phyloP scores from a whole-genome alignment of 495 filamentous ascomycete genomes.

The Aspergillus incahuasiensis region DNA sequence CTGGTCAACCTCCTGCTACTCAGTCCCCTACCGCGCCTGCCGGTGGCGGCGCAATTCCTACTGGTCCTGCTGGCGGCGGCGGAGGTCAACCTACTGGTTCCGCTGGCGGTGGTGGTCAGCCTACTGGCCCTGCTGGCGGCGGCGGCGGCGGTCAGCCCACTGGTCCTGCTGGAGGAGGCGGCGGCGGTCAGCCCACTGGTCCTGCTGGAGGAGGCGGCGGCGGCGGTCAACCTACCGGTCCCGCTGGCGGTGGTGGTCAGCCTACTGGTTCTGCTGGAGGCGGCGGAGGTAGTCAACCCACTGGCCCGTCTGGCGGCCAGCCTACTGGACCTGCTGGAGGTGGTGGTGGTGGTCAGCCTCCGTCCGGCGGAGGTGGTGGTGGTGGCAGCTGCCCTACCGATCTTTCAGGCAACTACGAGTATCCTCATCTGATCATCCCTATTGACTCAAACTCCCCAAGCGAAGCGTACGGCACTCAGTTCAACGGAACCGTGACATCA shows the following conservation, averaged over 20 bases:
- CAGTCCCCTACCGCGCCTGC: background rate
- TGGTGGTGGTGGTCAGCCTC: background rate
- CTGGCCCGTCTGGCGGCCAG: background rate
- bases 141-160: background rate
- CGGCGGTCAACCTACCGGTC: background rate
- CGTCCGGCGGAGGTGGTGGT: conserved; percentile 3
- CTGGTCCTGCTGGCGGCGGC: background rate
- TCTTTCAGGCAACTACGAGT: conserved; percentile 50
- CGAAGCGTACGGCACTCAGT: conserved; percentile 47
- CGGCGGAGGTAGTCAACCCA: background rate
- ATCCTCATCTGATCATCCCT: conserved; percentile 63
- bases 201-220: background rate
- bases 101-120: background rate
- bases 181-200: background rate
- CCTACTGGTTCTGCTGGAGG: background rate
- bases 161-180: background rate
- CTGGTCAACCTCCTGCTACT: conserved; percentile 10
- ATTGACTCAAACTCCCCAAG: conserved; percentile 53
- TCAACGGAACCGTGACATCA: conserved; percentile 50
- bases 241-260: background rate
- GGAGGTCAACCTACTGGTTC: background rate
- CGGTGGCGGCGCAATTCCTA: background rate
- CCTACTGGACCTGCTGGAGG: background rate
- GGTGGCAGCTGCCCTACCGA: conserved; percentile 45
- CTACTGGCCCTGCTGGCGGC: background rate